Percentiles rank a stretch among this genome's conserved stretches.
phyloP scores from a whole-genome alignment of 2,329 filamentous ascomycete species.

The Incumbomyces lentus region DNA sequence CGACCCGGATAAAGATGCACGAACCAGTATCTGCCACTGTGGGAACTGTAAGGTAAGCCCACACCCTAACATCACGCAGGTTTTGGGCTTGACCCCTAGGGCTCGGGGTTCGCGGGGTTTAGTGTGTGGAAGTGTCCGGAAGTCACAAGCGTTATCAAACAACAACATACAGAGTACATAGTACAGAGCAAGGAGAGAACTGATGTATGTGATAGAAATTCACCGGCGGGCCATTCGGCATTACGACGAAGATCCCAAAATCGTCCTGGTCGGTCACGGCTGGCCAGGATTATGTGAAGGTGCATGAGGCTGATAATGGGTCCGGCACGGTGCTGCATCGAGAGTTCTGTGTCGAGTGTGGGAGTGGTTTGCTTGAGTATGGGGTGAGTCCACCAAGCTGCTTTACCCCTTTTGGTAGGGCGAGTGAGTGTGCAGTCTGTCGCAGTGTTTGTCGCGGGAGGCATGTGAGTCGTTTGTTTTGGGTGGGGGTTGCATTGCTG shows the following conservation, averaged over 20 bases:
- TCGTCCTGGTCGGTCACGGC: slow-evolving; percentile 32
- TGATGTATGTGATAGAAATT: slow-evolving; percentile 1
- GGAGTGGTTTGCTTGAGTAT: slow-evolving; percentile 43
- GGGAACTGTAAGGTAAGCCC: slow-evolving; percentile 41
- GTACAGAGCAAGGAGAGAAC: too few relatives aligned
- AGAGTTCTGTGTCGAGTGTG: slow-evolving; percentile 45
- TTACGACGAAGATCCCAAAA: slow-evolving; percentile 42
- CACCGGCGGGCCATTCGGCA: slow-evolving; percentile 30
- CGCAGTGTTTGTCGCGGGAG: too few relatives aligned
- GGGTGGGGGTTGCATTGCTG: neutral
- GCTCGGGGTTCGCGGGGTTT: too few relatives aligned
- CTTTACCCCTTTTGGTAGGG: too few relatives aligned
- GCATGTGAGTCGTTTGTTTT: too few relatives aligned
- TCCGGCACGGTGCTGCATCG: slow-evolving; percentile 29
- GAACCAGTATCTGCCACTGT: slow-evolving; percentile 45
- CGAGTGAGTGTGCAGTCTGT: too few relatives aligned
- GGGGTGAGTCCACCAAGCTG: slow-evolving; percentile 29
- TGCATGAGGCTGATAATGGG: slow-evolving; percentile 42
- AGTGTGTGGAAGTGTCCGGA: too few relatives aligned
- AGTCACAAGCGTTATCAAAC: too few relatives aligned
- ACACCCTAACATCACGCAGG: too few relatives aligned
- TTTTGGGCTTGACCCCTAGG: too few relatives aligned
- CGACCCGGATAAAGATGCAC: slow-evolving; percentile 35
- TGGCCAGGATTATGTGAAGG: slow-evolving; percentile 28
- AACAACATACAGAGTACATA: too few relatives aligned